phyloP scores from a whole-genome alignment of 1,284 basidiomycete genomes.

The Pseudozyma hubeiensis region DNA sequence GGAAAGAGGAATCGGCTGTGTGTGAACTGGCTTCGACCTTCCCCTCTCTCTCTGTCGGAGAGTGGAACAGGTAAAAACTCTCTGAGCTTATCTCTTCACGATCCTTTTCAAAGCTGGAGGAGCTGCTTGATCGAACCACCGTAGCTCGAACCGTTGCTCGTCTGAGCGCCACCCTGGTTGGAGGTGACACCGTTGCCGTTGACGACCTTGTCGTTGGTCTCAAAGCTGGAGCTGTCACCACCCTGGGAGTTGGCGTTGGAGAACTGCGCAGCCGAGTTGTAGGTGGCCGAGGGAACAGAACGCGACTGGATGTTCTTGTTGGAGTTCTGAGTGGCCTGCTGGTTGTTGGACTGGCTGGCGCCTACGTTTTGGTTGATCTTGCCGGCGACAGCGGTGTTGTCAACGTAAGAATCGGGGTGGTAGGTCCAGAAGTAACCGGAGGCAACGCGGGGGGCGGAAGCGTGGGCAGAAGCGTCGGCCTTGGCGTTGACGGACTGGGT shows the following conservation, averaged over 20 bases:
- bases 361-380: constrained; percentile 20
- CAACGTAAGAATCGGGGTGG: constrained; percentile 17
- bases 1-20: no score
- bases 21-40: not conserved
- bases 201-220: constrained; percentile 36
- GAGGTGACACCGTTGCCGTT: constrained; percentile 24
- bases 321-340: constrained; percentile 21
- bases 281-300: constrained; percentile 9
- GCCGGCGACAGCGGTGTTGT: constrained; percentile 22
- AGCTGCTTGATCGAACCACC: constrained; percentile 32
- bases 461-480: constrained; percentile 21
- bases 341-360: constrained; percentile 25
- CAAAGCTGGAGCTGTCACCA: constrained; percentile 14
- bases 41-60: no score
- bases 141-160: constrained; percentile 21
- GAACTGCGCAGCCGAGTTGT: constrained; percentile 18
- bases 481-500: constrained; percentile 16
- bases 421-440: constrained; percentile 33
- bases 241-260: constrained; percentile 27
- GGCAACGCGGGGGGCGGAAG: constrained; percentile 4
- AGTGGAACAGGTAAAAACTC: no score
- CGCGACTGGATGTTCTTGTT: constrained; percentile 10
- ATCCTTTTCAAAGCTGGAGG: constrained; percentile 29
- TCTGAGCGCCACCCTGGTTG: constrained; percentile 30
- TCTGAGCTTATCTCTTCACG: no score